These are phyloP conservation scores for Phytophthora syringae DNA, from an alignment of 352 stramenopile species.

Conservation along the genomic window DNA sequence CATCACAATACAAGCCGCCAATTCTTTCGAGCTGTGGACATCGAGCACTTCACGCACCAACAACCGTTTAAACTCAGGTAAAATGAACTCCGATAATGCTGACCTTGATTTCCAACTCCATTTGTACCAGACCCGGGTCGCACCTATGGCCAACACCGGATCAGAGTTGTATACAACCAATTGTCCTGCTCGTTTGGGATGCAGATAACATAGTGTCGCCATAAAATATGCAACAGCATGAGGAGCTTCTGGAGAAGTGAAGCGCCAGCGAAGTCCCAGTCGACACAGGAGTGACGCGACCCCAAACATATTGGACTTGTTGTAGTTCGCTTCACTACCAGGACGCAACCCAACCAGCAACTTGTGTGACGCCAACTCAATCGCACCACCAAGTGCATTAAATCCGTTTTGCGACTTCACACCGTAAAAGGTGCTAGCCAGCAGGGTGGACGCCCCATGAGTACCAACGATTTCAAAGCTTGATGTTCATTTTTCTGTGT, in stretches of 20 bases:
- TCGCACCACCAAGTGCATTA: background rate
- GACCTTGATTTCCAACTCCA: no score
- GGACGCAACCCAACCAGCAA: background rate
- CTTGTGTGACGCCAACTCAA: background rate
- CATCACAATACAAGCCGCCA: background rate
- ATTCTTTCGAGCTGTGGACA: background rate
- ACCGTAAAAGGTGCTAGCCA: background rate
- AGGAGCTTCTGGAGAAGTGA: background rate
- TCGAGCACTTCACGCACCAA: background rate
- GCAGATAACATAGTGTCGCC: background rate
- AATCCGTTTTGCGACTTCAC: no score
- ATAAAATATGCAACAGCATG: background rate
- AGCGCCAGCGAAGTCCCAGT: background rate
- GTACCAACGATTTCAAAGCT: background rate
- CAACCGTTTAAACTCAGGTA: background rate
- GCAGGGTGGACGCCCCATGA: background rate
- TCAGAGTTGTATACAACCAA: background rate
- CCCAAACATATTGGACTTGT: constrained; percentile 1
- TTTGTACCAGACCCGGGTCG: background rate
- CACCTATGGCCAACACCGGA: background rate
- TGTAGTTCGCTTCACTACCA: background rate
- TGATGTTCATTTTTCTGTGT: background rate
- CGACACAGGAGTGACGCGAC: background rate
- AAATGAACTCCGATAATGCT: background rate
- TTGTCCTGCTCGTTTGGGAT: background rate